Conservation (phyloP, 495 filamentous ascomycete species). For the Aspergillus steynii region DNA sequence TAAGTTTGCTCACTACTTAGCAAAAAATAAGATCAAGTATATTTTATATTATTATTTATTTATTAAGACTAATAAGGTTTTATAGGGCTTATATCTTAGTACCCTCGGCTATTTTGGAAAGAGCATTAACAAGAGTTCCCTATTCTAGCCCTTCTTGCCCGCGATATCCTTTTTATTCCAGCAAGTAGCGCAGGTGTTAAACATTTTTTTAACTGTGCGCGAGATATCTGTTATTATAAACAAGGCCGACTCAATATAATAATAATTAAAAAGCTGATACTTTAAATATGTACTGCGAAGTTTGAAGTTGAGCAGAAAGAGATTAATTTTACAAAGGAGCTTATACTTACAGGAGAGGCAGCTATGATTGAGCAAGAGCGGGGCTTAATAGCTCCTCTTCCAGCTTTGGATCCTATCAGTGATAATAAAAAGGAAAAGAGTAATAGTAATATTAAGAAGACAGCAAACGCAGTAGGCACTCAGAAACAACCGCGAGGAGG, state of each 20-base stretch:
- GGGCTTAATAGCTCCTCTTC: not conserved
- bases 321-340: not conserved
- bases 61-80: not conserved
- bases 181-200: not conserved
- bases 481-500: not conserved
- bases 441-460: not conserved
- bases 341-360: not conserved
- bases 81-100: not conserved
- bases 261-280: not conserved
- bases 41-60: not conserved
- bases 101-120: not conserved
- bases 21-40: too few relatives aligned
- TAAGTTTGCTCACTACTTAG: too few relatives aligned
- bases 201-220: slow-evolving; percentile 1
- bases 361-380: not conserved
- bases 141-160: not conserved
- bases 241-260: not conserved
- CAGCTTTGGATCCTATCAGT: not conserved
- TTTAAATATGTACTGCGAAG: not conserved
- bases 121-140: not conserved
- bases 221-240: not conserved
- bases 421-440: not conserved
- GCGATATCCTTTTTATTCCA: not conserved
- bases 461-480: not conserved
- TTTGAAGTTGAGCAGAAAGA: not conserved